phyloP scores from a whole-genome alignment of 2,329 filamentous ascomycete species.

The Diaporthe capsici region DNA sequence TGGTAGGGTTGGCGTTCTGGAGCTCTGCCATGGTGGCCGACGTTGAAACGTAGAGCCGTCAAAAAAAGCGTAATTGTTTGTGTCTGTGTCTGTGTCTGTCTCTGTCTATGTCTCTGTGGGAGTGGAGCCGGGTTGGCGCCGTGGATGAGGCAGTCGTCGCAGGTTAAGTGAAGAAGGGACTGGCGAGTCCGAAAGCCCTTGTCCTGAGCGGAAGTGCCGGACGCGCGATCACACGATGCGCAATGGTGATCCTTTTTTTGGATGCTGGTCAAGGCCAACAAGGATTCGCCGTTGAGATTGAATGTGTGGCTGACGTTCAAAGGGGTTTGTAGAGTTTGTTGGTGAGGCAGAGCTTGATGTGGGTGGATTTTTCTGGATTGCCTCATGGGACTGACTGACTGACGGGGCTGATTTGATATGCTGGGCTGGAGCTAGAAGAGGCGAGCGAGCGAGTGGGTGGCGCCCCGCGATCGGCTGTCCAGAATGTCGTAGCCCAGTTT shows the following conservation, averaged over 20 bases:
- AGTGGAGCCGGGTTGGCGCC: conserved; percentile 24
- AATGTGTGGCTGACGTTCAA: background rate
- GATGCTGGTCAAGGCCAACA: background rate
- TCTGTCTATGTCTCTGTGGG: conserved; percentile 6
- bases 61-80: background rate
- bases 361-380: conserved; percentile 1
- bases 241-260: conserved; percentile 2
- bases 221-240: conserved; percentile 2
- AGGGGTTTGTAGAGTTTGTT: background rate
- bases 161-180: conserved; percentile 35
- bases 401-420: conserved; percentile 1
- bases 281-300: background rate
- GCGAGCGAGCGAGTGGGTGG: background rate
- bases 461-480: conserved; percentile 31
- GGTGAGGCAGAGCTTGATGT: background rate
- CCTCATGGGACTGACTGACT: background rate
- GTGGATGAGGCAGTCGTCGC: conserved; percentile 36
- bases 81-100: background rate
- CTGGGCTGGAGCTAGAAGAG: background rate
- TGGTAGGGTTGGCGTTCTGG: conserved; percentile 92
- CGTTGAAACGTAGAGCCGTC: background rate
- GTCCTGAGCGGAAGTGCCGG: conserved; percentile 31
- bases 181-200: conserved; percentile 27
- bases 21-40: conserved; percentile 58
- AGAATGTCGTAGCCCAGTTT: background rate